Evolutionary conservation across 768 basidiomycete genomes (phyloP).

Genomic region (Wakefieldia striispora): DNA sequence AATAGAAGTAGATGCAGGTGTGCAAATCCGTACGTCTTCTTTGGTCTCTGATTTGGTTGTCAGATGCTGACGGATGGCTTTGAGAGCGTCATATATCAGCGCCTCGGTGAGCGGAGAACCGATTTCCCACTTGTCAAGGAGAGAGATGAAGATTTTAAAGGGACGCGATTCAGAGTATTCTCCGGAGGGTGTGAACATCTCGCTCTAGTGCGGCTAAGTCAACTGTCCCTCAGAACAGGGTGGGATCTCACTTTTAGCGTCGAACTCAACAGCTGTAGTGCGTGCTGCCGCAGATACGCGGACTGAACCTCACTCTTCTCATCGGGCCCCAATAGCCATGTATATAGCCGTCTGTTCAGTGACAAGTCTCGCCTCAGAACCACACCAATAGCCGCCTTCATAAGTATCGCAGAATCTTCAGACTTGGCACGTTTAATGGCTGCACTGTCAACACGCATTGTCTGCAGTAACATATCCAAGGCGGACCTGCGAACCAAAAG

Average conservation of each 20-base stretch:
- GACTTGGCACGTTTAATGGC: slow-evolving; percentile 65
- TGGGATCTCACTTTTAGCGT: slow-evolving; percentile 60
- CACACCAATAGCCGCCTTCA: slow-evolving; percentile 83
- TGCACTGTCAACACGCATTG: slow-evolving; percentile 68
- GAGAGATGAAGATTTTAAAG: slow-evolving; percentile 93
- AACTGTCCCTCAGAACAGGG: slow-evolving; percentile 4
- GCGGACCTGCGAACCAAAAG: slow-evolving; percentile 84
- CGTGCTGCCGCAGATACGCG: slow-evolving; percentile 63
- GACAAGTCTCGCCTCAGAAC: slow-evolving; percentile 92
- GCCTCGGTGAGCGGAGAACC: slow-evolving; percentile 77
- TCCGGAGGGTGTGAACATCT: slow-evolving; percentile 71
- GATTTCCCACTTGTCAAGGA: slow-evolving; percentile 97
- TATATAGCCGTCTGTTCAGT: slow-evolving; percentile 87
- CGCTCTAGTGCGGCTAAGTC: slow-evolving; percentile 45
- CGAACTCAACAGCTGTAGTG: slow-evolving; percentile 64
- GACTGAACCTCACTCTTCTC: slow-evolving; percentile 77
- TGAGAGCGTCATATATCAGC: slow-evolving; percentile 78
- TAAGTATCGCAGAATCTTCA: slow-evolving; percentile 78
- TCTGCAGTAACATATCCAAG: slow-evolving; percentile 80
- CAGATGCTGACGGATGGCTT: slow-evolving; percentile 58
- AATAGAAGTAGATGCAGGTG: background rate
- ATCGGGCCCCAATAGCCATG: slow-evolving; percentile 86
- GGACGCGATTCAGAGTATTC: slow-evolving; percentile 80
- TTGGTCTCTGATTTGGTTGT: slow-evolving; percentile 49
- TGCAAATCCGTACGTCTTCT: slow-evolving; percentile 54